Evolutionary conservation across 2,329 filamentous ascomycete genomes (phyloP), one percentile per base, ranked within the genome.

Genomic region (Aureobasidium lini): DNA sequence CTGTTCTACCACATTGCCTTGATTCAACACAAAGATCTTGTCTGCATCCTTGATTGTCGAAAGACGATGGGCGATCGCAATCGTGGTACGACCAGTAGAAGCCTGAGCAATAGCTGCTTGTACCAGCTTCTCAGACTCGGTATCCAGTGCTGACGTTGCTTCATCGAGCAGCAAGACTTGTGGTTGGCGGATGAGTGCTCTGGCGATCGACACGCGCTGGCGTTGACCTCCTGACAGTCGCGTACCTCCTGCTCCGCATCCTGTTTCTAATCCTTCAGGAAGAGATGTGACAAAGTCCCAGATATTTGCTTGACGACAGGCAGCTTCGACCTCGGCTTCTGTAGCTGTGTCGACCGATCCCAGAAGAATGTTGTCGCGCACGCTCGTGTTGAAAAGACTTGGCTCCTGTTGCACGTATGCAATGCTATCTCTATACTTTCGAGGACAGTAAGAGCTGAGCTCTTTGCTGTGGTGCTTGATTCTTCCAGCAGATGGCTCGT

Each of bases 201-300:
- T 68, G 5, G 75, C 75, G 47, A 77, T 76, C 1, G 74, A 72
- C 0, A 76, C 62, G 5, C 75, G 67, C 60, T 77, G 75, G 28
- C 71, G 68, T 49, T 77, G 75, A 7, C 75, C 75, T 36, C 75
- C 75, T n/a, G 73, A 76, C 6, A 77, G 64, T 44, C 72, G 69
- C 32, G 69, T 73, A 4, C 73, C 75, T 36, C 71, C 72, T 7
- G 70, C 66, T 11, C 75, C 75, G 60, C 70, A 72, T 23, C 69
- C 68, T 0, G 86, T 89, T 10, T 86, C 73, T 66, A 89, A 89
- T 0, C 85, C 84, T 15, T 86, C 73, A 0, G 77, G 76, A 6
- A 79, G 67, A 60, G 71, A 72, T 60, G 70, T 71, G 63, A 79
- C 76, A 66, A 78, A 77, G 31, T 77, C 76, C 61, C 78, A 74